These are phyloP conservation scores for Pistacia atlantica DNA, from an alignment of 345 rosid species.

Conservation along the genomic window DNA sequence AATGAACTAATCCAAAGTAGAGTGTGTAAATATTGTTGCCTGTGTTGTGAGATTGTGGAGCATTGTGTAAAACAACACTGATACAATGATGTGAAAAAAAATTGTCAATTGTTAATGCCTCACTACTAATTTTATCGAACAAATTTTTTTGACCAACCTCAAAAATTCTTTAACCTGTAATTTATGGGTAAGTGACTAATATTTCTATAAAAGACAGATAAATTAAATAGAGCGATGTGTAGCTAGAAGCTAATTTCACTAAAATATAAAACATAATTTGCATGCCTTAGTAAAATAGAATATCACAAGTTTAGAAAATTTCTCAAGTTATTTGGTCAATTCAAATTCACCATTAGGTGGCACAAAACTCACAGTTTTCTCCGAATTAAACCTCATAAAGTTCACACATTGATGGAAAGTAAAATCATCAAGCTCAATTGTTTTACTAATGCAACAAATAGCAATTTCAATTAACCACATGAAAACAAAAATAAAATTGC, in stretches of 20 bases:
- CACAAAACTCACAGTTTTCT: neutral
- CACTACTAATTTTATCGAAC: neutral
- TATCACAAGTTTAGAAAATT: neutral
- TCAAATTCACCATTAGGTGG: neutral
- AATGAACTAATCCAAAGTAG: no score
- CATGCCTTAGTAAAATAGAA: neutral
- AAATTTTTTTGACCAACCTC: neutral
- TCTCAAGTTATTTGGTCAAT: neutral
- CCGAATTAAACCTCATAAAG: no score
- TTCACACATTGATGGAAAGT: neutral
- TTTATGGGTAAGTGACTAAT: neutral
- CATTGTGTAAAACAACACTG: neutral
- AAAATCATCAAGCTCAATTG: no score
- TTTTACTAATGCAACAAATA: no score
- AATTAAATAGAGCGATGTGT: neutral
- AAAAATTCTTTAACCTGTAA: neutral
- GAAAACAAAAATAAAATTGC: no score
- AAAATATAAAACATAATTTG: neutral
- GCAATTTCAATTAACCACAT: no score
- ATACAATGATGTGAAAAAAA: neutral
- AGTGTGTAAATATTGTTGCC: no score
- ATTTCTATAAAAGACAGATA: neutral
- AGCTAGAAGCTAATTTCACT: slow-evolving; percentile 4
- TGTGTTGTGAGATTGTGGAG: no score
- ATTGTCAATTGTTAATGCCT: neutral